Conservation (phyloP, 2,329 filamentous ascomycete species). For the Akanthomyces muscarius region DNA sequence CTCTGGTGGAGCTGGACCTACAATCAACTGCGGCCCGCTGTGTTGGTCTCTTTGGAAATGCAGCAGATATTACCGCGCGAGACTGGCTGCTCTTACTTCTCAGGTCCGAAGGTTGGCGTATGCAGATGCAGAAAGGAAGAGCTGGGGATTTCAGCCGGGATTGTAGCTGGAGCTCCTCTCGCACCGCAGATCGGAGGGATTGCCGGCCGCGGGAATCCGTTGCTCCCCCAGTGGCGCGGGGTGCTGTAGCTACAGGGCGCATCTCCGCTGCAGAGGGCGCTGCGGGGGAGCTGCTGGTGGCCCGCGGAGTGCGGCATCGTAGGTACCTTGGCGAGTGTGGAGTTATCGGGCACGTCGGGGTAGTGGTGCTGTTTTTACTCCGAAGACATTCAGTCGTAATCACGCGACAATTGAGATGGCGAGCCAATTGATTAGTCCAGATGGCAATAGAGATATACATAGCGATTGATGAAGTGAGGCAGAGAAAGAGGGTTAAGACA, state of each 20-base stretch:
- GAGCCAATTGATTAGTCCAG: neutral
- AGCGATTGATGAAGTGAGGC: too few species aligned
- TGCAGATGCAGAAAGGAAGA: conserved; percentile 5
- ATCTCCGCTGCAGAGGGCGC: conserved; percentile 2
- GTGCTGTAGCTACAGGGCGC: conserved; percentile 1
- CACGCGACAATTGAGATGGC: neutral
- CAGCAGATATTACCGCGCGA: neutral
- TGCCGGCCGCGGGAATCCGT: conserved; percentile 15
- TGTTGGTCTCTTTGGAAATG: neutral
- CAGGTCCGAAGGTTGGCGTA: neutral
- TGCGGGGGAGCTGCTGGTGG: conserved; percentile 4
- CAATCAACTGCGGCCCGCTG: conserved; percentile 3
- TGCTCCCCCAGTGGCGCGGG: neutral
- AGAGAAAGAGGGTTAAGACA: too few species aligned
- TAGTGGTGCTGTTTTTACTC: conserved; percentile 6
- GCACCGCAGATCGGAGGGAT: conserved; percentile 17
- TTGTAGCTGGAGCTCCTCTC: neutral
- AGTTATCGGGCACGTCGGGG: neutral
- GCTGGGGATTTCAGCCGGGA: neutral
- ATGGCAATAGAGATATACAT: neutral
- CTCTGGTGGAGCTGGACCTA: neutral
- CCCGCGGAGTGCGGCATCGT: conserved; percentile 7
- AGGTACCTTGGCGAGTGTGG: neutral
- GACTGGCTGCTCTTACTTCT: neutral
- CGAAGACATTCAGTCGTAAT: neutral